phyloP scores from a whole-genome alignment of 129 eudicot genomes.

The Dittrichia graveolens region DNA sequence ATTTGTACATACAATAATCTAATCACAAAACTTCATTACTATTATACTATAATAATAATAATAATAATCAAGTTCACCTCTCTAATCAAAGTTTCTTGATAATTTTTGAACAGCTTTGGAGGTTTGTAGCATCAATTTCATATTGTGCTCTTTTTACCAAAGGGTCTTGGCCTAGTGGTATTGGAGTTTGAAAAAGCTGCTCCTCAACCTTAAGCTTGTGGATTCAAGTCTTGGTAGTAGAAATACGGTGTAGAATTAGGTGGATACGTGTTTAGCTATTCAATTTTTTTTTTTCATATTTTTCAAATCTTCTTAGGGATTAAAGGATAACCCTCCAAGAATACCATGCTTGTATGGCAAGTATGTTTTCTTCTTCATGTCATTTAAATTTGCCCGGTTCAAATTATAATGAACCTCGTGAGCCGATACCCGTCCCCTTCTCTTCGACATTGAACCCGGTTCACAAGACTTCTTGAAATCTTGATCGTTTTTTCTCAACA shows the following conservation, averaged over 20 bases:
- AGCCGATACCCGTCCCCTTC: constrained; percentile 61
- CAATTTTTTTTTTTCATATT: too few species aligned
- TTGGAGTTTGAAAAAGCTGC: too few species aligned
- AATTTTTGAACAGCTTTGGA: constrained; percentile 8
- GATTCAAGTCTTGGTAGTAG: not conserved
- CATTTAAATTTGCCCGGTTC: constrained; percentile 68
- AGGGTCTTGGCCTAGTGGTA: too few species aligned
- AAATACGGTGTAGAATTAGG: too few species aligned
- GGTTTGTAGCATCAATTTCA: constrained; percentile 9
- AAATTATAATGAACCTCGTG: constrained; percentile 75
- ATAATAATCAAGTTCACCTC: not conserved
- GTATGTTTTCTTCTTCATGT: constrained; percentile 79
- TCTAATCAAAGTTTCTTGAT: constrained; percentile 8
- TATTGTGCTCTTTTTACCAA: not conserved
- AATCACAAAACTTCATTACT: not conserved
- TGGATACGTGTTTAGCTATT: too few species aligned
- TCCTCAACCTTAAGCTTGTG: not conserved
- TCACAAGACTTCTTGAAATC: constrained; percentile 30
- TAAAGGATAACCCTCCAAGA: constrained; percentile 47
- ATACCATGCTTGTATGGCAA: constrained; percentile 88
- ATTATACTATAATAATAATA: not conserved
- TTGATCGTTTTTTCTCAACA: constrained; percentile 37
- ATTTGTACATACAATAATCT: constrained; percentile 3
- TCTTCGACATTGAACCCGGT: constrained; percentile 40
- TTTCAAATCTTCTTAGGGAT: constrained; percentile 33